These are phyloP conservation scores for Xylariales sp. DNA, from an alignment of 2,329 filamentous ascomycete genomes.

Conservation along the genomic window DNA sequence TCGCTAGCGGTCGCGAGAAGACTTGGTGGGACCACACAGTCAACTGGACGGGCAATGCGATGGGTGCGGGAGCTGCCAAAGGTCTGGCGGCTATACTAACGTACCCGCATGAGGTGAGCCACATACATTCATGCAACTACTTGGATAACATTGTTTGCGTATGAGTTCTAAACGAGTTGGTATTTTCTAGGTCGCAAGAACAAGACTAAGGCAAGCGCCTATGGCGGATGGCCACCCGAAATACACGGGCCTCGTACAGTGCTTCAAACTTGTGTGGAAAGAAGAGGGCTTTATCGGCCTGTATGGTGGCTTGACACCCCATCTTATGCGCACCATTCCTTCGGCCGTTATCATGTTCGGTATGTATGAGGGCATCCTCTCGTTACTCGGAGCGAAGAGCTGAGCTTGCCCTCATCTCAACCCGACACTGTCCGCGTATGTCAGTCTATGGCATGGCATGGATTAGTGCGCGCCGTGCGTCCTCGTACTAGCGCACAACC, in stretches of 20 bases:
- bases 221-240: constrained; percentile 76
- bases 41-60: constrained; percentile 81
- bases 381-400: constrained; percentile 48
- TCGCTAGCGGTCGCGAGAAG: constrained; percentile 69
- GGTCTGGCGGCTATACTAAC: constrained; percentile 84
- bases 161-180: constrained; percentile 11
- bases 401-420: constrained; percentile 35
- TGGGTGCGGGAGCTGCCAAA: constrained; percentile 85
- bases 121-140: constrained; percentile 1
- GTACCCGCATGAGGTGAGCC: constrained; percentile 86
- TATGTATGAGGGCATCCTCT: constrained; percentile 75
- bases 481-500: constrained; percentile 20
- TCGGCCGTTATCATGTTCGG: constrained; percentile 97
- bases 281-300: constrained; percentile 88
- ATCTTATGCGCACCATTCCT: constrained; percentile 90
- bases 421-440: neutral
- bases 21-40: constrained; percentile 79
- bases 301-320: constrained; percentile 91
- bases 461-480: neutral
- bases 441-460: neutral
- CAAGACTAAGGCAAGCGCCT: constrained; percentile 87
- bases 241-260: constrained; percentile 89
- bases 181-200: constrained; percentile 74
- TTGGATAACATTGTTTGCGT: neutral
- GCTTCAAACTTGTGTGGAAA: constrained; percentile 86